Evolutionary conservation across 305 asterid genomes (phyloP).

Genomic region (Ajuga reptans): DNA sequence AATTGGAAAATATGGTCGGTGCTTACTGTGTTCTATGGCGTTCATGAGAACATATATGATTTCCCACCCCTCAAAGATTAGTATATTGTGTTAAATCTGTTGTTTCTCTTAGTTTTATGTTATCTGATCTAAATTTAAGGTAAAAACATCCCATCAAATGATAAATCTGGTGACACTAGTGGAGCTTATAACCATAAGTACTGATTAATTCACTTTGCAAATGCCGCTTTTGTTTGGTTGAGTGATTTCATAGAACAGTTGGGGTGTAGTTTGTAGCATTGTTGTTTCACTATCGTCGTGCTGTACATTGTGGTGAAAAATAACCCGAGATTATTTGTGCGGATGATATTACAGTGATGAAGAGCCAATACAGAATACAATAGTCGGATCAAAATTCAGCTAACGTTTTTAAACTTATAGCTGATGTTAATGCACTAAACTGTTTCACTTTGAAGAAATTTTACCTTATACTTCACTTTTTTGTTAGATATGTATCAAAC

Average conservation of each 20-base stretch:
- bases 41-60: neutral
- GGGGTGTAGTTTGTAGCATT: neutral
- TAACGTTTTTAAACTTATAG: too few relatives aligned
- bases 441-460: too few relatives aligned
- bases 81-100: neutral
- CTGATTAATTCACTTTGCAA: neutral
- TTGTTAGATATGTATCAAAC: too few relatives aligned
- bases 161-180: neutral
- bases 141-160: neutral
- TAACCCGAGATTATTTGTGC: neutral
- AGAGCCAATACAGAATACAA: neutral
- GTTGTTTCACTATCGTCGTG: too few relatives aligned
- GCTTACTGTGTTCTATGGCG: neutral
- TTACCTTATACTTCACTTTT: too few relatives aligned
- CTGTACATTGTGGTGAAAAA: too few relatives aligned
- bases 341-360: neutral
- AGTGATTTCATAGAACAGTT: neutral
- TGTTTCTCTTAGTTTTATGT: neutral
- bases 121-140: neutral
- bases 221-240: neutral
- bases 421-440: too few relatives aligned
- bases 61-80: too few relatives aligned
- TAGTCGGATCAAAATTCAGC: neutral
- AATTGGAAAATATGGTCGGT: neutral
- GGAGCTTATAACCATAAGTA: neutral